phyloP scores from a whole-genome alignment of 2,329 filamentous ascomycete species.

The Venturia nashicola region DNA sequence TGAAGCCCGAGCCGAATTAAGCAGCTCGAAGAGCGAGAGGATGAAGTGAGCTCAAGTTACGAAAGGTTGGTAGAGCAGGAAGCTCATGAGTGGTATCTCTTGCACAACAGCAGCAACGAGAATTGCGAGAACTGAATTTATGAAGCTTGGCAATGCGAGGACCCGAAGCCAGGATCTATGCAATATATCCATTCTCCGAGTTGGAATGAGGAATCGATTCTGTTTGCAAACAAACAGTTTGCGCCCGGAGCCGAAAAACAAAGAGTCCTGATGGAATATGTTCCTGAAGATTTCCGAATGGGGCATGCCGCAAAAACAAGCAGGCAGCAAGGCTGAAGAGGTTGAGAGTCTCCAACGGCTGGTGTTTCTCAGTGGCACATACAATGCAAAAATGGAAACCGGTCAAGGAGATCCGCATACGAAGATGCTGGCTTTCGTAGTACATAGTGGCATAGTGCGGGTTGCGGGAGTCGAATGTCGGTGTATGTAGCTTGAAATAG shows the following conservation, averaged over 20 bases:
- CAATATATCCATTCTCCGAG: not conserved
- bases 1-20: not conserved
- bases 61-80: not conserved
- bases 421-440: not conserved
- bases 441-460: no score
- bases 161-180: no score
- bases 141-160: not conserved
- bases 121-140: not conserved
- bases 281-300: not conserved
- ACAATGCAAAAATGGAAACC: not conserved
- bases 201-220: not conserved
- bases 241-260: not conserved
- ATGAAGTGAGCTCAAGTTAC: not conserved
- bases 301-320: not conserved
- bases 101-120: not conserved
- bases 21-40: not conserved
- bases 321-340: not conserved
- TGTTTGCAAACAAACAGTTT: not conserved
- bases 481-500: not conserved
- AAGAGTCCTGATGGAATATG: not conserved
- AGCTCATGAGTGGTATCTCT: not conserved
- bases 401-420: not conserved
- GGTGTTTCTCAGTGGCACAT: slow-evolving; percentile 4
- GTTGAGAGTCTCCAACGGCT: no score
- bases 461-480: not conserved